phyloP scores from a whole-genome alignment of 805 yeast species.

The Starmerella apis region DNA sequence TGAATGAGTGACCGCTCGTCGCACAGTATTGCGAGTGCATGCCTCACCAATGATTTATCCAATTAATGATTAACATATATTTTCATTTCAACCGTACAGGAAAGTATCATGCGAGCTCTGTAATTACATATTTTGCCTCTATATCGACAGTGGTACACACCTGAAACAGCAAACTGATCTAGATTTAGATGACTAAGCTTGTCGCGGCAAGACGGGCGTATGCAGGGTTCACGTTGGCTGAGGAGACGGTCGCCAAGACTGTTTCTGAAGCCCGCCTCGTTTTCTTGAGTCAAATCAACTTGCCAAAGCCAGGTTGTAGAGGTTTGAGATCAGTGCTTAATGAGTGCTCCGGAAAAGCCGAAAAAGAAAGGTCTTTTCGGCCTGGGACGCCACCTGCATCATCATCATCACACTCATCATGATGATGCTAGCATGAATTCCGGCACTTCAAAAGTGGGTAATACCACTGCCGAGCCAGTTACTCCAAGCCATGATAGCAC shows the following conservation, averaged over 20 bases:
- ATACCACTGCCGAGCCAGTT: not conserved
- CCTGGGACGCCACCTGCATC: not conserved
- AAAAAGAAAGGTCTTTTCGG: slow-evolving; percentile 3
- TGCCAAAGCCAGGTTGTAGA: too few relatives aligned
- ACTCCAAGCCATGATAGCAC: not conserved
- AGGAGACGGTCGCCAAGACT: not conserved
- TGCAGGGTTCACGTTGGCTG: not conserved
- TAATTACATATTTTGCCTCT: not conserved
- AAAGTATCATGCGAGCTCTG: not conserved
- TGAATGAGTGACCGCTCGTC: too few relatives aligned
- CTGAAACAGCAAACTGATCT: not conserved
- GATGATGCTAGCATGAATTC: not conserved
- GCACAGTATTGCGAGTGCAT: too few relatives aligned
- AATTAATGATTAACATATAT: too few relatives aligned
- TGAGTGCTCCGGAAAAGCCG: not conserved
- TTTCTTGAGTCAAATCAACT: too few relatives aligned
- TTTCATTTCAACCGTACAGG: too few relatives aligned
- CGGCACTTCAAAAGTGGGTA: not conserved
- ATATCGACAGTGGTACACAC: not conserved
- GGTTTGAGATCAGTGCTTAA: too few relatives aligned
- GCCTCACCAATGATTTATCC: too few relatives aligned
- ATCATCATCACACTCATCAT: not conserved
- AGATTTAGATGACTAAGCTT: not conserved
- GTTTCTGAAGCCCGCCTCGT: not conserved
- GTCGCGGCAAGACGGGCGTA: not conserved